Conservation (phyloP, 2,329 filamentous ascomycete species). For the Colletotrichum filicis region DNA sequence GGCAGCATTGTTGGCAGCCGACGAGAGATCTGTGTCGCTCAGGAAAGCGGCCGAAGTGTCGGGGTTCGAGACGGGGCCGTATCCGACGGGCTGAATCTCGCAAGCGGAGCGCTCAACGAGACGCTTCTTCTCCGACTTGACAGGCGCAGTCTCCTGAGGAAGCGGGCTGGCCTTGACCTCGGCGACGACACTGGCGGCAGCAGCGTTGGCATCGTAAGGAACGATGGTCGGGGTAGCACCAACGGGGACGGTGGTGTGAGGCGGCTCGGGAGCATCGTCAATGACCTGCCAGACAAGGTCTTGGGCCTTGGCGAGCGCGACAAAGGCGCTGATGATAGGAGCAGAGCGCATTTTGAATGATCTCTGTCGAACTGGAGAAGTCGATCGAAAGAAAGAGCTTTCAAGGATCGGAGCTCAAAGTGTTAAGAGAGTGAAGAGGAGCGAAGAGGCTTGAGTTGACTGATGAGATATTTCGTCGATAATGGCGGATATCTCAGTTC, state of each 20-base stretch:
- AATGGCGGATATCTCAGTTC: not conserved
- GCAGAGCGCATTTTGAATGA: not conserved
- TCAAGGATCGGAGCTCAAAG: not conserved
- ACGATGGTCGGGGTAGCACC: not conserved
- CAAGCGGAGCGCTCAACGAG: not conserved
- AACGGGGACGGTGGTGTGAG: not conserved
- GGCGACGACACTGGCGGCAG: not conserved
- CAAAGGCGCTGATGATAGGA: not conserved
- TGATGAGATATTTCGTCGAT: not conserved
- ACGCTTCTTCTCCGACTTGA: not conserved
- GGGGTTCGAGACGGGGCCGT: not conserved
- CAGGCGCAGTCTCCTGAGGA: not conserved
- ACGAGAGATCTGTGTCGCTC: not conserved
- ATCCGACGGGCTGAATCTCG: not conserved
- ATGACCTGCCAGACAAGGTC: not conserved
- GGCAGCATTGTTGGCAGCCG: conserved; percentile 3
- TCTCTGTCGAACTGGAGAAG: not conserved
- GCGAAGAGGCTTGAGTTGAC: not conserved
- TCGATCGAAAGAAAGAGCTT: not conserved
- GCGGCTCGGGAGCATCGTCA: not conserved
- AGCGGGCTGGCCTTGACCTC: conserved; percentile 8
- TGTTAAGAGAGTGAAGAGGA: not conserved
- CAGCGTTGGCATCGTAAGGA: not conserved
- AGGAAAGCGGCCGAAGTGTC: not conserved
- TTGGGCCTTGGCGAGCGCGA: not conserved